Evolutionary conservation across 306 rosid genomes (phyloP), one percentile per base, ranked within the genome.

Genomic region (Pachyrhizus erosus): DNA sequence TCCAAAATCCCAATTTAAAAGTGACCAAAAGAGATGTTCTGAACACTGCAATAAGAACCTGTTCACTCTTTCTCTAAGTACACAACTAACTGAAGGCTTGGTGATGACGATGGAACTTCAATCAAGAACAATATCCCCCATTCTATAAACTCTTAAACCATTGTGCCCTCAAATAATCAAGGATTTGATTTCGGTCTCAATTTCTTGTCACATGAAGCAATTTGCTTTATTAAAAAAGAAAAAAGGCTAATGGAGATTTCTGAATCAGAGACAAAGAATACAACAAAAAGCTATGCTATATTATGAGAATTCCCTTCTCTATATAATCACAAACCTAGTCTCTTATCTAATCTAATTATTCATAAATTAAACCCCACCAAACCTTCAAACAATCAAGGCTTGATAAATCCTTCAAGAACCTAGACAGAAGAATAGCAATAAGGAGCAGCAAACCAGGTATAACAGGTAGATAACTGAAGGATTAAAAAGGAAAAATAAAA

Each of bases 91-190:
- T 27, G 68, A 26, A 61, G 14, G 14, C 70, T 58, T 29, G 69
- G 39, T 45, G 39, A 3, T 29, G 23, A 26, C n/a, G 34, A 54
- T 57, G 45, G 54, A 79, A 54, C 60, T 70, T 57, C 37, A 57
- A 55, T 26, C 9, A 55, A 39, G 17, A 17, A 27, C 70, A 79
- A 37, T 17, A 54, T 42, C 45, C 18, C 45, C 24, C 21, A 51
- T 5, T 17, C 15, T 20, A 43, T 10, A 45, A 27, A 14, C 11
- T 12, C 24, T 65, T 45, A 33, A 66, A 18, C 82, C 55, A 10
- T 43, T 69, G 51, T 26, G 40, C n/a, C 74, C 74, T 78, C 74
- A 78, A 77, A 40, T 14, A 75, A 65, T 14, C 21, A 77, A 43
- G 60, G 45, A 62, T 42, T 42, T 11, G 21, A 76, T 42, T 43